Conservation (phyloP, 768 basidiomycete genomes). For the Suillus lakei region DNA sequence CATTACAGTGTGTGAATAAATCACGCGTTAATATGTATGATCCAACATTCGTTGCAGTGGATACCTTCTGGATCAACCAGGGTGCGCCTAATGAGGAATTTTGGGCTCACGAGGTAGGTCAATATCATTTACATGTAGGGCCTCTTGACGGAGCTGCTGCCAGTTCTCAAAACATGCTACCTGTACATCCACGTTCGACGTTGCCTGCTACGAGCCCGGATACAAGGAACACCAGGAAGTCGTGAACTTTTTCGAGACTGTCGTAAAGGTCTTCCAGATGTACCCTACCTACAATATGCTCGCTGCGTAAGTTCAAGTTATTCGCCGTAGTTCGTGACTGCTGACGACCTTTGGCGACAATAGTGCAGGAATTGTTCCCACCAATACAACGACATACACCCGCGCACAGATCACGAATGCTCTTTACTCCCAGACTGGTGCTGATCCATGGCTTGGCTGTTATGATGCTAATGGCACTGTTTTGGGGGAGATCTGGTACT, state of each 20-base stretch:
- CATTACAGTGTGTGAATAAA: conserved; percentile 52
- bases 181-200: conserved; percentile 77
- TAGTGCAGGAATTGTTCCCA: conserved; percentile 65
- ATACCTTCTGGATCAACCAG: conserved; percentile 74
- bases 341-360: conserved; percentile 11
- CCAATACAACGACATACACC: conserved; percentile 67
- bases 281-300: conserved; percentile 76
- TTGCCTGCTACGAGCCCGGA: conserved; percentile 64
- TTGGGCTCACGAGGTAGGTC: conserved; percentile 72
- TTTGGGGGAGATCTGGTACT: conserved; percentile 71
- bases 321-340: background rate
- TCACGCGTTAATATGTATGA: background rate
- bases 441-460: conserved; percentile 69
- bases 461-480: conserved; percentile 51
- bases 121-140: background rate
- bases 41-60: conserved; percentile 46
- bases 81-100: conserved; percentile 61
- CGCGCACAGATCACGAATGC: conserved; percentile 56
- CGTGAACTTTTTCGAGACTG: conserved; percentile 69
- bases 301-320: conserved; percentile 50
- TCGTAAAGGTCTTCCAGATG: conserved; percentile 58
- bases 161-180: conserved; percentile 76
- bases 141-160: background rate
- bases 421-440: conserved; percentile 62
- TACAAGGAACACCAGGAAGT: conserved; percentile 72